phyloP scores from a whole-genome alignment of 1,284 basidiomycete species.

The Schizophyllum amplum region DNA sequence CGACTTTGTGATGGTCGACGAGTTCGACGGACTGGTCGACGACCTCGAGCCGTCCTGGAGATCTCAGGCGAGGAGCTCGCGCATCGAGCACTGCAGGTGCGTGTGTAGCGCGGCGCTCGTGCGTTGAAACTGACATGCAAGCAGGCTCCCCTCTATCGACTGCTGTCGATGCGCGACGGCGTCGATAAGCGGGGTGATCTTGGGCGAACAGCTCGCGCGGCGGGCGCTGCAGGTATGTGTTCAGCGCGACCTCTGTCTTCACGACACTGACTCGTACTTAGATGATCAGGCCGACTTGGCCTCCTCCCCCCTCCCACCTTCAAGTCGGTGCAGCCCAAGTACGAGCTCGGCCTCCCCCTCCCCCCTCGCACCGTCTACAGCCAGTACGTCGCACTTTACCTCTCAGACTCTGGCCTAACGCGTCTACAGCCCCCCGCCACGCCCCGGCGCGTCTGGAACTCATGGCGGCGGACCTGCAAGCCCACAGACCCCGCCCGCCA shows the following conservation, averaged over 20 bases:
- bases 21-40: slow-evolving; percentile 77
- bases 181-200: too few species aligned
- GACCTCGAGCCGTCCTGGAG: slow-evolving; percentile 79
- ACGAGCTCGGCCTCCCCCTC: too few species aligned
- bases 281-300: too few species aligned
- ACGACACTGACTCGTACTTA: too few species aligned
- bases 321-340: too few species aligned
- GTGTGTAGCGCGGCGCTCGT: slow-evolving; percentile 19
- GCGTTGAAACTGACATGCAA: not conserved
- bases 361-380: too few species aligned
- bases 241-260: too few species aligned
- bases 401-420: not conserved
- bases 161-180: slow-evolving; percentile 65
- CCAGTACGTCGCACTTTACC: not conserved
- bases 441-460: slow-evolving; percentile 83
- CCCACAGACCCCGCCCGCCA: slow-evolving; percentile 73
- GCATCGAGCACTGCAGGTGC: slow-evolving; percentile 66
- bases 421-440: slow-evolving; percentile 57
- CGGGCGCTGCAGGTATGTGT: slow-evolving; percentile 51
- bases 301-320: too few species aligned
- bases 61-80: slow-evolving; percentile 69
- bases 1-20: slow-evolving; percentile 78
- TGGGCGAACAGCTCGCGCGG: slow-evolving; percentile 55
- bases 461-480: slow-evolving; percentile 87
- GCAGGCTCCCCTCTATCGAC: slow-evolving; percentile 65